phyloP scores from a whole-genome alignment of 768 basidiomycete genomes.

The Lepiota venenata region DNA sequence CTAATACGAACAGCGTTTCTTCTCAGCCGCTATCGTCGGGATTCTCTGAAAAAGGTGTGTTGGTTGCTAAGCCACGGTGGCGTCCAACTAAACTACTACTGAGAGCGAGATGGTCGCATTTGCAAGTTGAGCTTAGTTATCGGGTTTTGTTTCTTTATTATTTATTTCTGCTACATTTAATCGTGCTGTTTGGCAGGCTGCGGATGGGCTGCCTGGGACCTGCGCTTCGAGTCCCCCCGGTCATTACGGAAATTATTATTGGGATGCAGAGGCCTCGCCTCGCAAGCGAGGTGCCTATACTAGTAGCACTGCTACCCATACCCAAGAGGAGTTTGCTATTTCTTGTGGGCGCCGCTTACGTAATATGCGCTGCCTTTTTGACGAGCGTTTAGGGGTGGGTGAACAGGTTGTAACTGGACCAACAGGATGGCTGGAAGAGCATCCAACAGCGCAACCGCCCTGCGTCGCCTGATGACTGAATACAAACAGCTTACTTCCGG shows the following conservation, averaged over 20 bases:
- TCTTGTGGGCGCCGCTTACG: constrained; percentile 1
- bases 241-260: too few species aligned
- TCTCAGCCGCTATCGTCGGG: constrained; percentile 3
- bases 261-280: too few species aligned
- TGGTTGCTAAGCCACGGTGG: constrained; percentile 5
- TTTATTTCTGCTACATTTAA: too few species aligned
- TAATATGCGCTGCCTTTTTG: neutral
- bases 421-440: constrained; percentile 41
- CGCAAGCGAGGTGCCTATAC: too few species aligned
- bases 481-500: constrained; percentile 83
- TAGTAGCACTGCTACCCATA: neutral
- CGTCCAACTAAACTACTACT: too few species aligned
- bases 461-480: constrained; percentile 89
- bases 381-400: neutral
- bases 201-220: too few species aligned
- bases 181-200: too few species aligned
- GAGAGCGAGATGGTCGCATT: too few species aligned
- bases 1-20: neutral
- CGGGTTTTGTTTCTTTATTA: too few species aligned
- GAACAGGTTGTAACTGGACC: neutral
- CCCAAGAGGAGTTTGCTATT: neutral
- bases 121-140: too few species aligned
- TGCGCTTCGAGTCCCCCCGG: too few species aligned
- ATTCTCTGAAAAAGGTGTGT: neutral
- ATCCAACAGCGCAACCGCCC: constrained; percentile 63